Percentiles rank a stretch among this genome's conserved stretches.
phyloP scores from a whole-genome alignment of 2,329 filamentous ascomycete species.

The Talaromyces sp. region DNA sequence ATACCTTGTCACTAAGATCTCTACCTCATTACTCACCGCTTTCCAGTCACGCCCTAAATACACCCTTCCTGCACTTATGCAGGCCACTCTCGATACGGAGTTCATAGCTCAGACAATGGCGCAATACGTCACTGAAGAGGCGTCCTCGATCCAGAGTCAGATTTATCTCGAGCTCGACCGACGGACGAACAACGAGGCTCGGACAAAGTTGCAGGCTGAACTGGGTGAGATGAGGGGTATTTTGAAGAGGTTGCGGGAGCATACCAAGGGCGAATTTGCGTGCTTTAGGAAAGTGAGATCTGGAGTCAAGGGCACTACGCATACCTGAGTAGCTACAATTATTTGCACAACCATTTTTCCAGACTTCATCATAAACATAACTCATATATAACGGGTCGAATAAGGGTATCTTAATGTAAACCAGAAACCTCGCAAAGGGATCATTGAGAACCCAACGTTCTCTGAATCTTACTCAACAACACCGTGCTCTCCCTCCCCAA shows the following conservation, averaged over 20 bases:
- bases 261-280: conserved; percentile 81
- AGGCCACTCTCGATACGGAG: conserved; percentile 94
- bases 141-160: conserved; percentile 76
- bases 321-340: not conserved
- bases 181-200: conserved; percentile 82
- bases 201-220: conserved; percentile 76
- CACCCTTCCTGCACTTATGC: conserved; percentile 79
- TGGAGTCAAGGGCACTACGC: conserved; percentile 5
- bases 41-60: conserved; percentile 69
- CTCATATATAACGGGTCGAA: not conserved
- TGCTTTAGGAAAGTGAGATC: conserved; percentile 67
- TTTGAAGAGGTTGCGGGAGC: conserved; percentile 77
- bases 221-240: conserved; percentile 84
- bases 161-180: conserved; percentile 90
- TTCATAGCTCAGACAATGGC: conserved; percentile 92
- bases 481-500: conserved; percentile 76
- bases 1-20: conserved; percentile 79
- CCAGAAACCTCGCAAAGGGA: not conserved
- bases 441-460: conserved; percentile 55
- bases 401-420: conserved; percentile 13
- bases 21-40: conserved; percentile 72
- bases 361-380: not conserved
- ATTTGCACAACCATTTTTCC: not conserved
- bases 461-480: conserved; percentile 73
- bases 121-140: conserved; percentile 81